These are phyloP conservation scores for Cruciata laevipes DNA, from an alignment of 257 asterid genomes.

Conservation along the genomic window DNA sequence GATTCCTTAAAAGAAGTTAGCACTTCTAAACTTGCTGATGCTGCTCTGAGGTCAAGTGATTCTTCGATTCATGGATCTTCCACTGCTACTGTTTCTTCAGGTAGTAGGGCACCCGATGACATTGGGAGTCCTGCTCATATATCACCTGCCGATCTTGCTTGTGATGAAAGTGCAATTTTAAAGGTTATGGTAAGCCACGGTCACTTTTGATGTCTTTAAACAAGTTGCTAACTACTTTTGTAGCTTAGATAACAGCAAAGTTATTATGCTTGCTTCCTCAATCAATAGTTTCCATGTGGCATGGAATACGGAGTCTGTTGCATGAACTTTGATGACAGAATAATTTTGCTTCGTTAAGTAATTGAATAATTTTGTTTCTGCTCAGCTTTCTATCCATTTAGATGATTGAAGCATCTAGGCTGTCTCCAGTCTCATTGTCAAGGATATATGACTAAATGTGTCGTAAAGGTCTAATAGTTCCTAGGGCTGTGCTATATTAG, in stretches of 20 bases:
- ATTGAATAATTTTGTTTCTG: too few relatives aligned
- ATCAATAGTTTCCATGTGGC: neutral
- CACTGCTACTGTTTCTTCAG: conserved; percentile 57
- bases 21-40: conserved; percentile 46
- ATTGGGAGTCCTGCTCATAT: conserved; percentile 63
- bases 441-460: neutral
- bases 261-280: neutral
- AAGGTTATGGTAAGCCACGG: conserved; percentile 86
- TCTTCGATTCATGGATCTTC: conserved; percentile 71
- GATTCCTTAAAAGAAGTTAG: conserved; percentile 63
- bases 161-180: conserved; percentile 82
- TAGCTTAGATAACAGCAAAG: neutral
- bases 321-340: neutral
- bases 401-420: neutral
- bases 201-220: neutral
- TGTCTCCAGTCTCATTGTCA: neutral
- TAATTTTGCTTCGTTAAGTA: too few relatives aligned
- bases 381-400: too few relatives aligned
- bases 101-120: conserved; percentile 60
- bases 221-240: neutral
- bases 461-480: neutral
- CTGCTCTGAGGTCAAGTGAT: conserved; percentile 52
- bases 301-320: neutral
- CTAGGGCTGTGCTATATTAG: neutral
- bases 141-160: conserved; percentile 53